These are phyloP conservation scores for Apophysomyces variabilis DNA, from an alignment of 371 early-diverging fungal genomes.

Conservation along the genomic window DNA sequence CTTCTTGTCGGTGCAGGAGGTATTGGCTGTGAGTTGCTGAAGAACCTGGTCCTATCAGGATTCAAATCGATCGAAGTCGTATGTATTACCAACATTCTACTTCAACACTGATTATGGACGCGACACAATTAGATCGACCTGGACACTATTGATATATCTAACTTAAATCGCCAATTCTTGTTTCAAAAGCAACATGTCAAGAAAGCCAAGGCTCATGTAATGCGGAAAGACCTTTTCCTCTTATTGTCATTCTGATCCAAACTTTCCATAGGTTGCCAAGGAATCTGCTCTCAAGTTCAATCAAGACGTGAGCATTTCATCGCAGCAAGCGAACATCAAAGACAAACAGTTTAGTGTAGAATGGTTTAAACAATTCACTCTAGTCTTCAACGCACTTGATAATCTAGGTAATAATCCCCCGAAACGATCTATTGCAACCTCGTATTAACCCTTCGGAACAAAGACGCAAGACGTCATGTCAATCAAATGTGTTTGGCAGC, in stretches of 20 bases:
- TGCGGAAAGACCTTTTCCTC: neutral
- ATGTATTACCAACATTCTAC: slow-evolving; percentile 17
- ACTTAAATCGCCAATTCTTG: slow-evolving; percentile 98
- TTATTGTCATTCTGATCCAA: neutral
- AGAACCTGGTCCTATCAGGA: slow-evolving; percentile 91
- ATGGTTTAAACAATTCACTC: slow-evolving; percentile 92
- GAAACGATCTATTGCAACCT: neutral
- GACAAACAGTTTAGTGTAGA: slow-evolving; percentile 79
- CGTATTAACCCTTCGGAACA: slow-evolving; percentile 2
- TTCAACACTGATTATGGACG: neutral
- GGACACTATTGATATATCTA: slow-evolving; percentile 98
- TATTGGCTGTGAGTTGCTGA: slow-evolving; percentile 98
- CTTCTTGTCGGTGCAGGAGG: slow-evolving; percentile 96
- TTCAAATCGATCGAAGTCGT: slow-evolving; percentile 85
- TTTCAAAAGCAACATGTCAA: slow-evolving; percentile 94
- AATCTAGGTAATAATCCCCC: slow-evolving; percentile 77
- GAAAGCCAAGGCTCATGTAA: slow-evolving; percentile 88
- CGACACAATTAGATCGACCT: slow-evolving; percentile 77
- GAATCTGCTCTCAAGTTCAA: slow-evolving; percentile 85
- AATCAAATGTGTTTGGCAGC: slow-evolving; percentile 96
- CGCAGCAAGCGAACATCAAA: slow-evolving; percentile 88
- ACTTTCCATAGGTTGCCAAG: slow-evolving; percentile 65
- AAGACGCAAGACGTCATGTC: slow-evolving; percentile 94
- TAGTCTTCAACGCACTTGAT: slow-evolving; percentile 99
- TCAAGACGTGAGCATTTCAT: slow-evolving; percentile 72